Base-by-base conservation (phyloP, 2,329 filamentous ascomycete genomes). In the Torrubiella hemipterigena region DNA sequence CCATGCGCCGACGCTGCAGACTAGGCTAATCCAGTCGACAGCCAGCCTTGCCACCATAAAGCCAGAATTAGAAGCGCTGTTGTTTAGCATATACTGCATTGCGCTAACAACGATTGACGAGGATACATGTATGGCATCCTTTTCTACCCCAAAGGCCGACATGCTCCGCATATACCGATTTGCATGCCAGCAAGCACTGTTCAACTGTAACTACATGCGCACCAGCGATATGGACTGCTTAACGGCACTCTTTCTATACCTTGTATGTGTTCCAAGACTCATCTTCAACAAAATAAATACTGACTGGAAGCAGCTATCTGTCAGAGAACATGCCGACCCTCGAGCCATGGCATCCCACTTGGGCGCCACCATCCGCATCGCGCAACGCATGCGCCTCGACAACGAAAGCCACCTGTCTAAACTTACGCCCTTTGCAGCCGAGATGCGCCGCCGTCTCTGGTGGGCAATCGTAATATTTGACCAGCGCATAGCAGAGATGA, bases 361-460 rank as follows among this genome's bases (percentile, higher is more conserved):
- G 9, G 66, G 62, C 3, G 44, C 71, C 12, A 67, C 66, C 0
- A 53, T 74, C 11, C 71, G 71, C 15, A 68, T 70, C n/a, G 73
- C 68, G 2, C 56, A 68, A 34, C 59, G 67, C 7, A 64, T 77
- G 50, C 67, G 69, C 1, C 53, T 77, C 5, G 60, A 75, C 30
- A 57, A 43, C 31, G 72, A 77, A 43, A 42, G 56, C 0, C 38
- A 36, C 1, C 38, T 46, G 11, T 28, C 45, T 2, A 44, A 38
- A 15, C 45, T 32, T 14, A 38, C 37, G 5, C 31, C 42, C 6
- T 62, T 68, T 10, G 72, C 78, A 41, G 64, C 61, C 3, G 73
- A 79, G 48, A 62, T 77, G 56, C 64, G 72, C 10, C 64, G 73
- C 18, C 54, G 73, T 20, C 56, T 78, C 1, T 78, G 73, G 73